These are phyloP conservation scores for Betula pendula DNA, from an alignment of 306 rosid genomes.

Conservation along the genomic window DNA sequence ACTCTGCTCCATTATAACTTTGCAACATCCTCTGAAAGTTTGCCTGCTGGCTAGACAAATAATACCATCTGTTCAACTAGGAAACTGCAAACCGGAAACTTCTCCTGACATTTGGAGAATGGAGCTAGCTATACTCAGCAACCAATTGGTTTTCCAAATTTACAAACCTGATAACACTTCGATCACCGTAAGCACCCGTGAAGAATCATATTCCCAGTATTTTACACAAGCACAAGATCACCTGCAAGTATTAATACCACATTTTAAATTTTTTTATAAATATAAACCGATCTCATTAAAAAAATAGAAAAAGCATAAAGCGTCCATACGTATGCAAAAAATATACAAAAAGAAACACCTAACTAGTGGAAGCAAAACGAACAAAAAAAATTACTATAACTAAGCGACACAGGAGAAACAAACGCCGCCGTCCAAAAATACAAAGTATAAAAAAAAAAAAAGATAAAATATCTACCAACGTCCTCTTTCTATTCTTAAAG, in stretches of 20 bases:
- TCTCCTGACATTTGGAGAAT: conserved; percentile 49
- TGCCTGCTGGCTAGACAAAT: conserved; percentile 46
- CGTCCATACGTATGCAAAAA: too few species aligned
- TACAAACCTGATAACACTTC: conserved; percentile 39
- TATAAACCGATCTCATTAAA: too few species aligned
- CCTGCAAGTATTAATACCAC: conserved; percentile 46
- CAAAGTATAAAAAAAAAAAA: too few species aligned
- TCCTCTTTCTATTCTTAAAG: too few species aligned
- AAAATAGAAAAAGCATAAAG: too few species aligned
- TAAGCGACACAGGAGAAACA: too few species aligned
- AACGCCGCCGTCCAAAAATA: too few species aligned
- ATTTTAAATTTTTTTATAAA: conserved; percentile 15
- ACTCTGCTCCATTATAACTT: conserved; percentile 27
- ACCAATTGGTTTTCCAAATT: conserved; percentile 45
- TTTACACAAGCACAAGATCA: conserved; percentile 38
- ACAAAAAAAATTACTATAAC: too few species aligned
- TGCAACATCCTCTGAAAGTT: conserved; percentile 42
- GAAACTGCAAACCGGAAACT: conserved; percentile 37
- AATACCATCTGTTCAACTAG: conserved; percentile 38
- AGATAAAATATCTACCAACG: too few species aligned
- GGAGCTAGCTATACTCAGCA: conserved; percentile 40
- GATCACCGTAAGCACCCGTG: conserved; percentile 48
- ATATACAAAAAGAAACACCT: too few species aligned
- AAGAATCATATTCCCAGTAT: conserved; percentile 51
- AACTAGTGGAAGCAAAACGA: too few species aligned